Evolutionary conservation across 2,329 filamentous ascomycete genomes (phyloP), one percentile per base, ranked within the genome.

Genomic region (Chalara sp.): DNA sequence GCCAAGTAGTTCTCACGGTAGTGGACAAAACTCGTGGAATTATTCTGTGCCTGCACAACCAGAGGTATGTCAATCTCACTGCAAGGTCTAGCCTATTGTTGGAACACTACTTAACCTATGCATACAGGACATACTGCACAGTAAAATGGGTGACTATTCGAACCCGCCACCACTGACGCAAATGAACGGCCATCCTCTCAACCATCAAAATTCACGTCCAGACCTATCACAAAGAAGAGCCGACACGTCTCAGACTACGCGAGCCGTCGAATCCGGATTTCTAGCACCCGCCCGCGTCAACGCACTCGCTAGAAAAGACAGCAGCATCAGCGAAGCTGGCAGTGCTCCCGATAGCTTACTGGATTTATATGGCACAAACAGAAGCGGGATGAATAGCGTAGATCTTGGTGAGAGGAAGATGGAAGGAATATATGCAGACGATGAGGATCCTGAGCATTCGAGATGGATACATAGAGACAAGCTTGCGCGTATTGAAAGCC

Each of bases 391-490:
- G 13, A 61, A 56, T 48, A 59, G 58, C 43, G 54, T 62, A 41
- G 63, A 65, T 49, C 58, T 54, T 51, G 59, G 54, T 13, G 59
- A 61, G 21, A 50, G 50, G 45, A 63, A 59, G 48, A 48, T 50
- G 33, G 56, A 50, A 11, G 58, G 56, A 6, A 13, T 49, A 40
- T 65, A 61, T 32, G 62, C 63, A 44, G 64, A 70, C 29, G 61
- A 66, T 39, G 64, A 49, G 61, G 70, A 74, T 33, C 70, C 74
- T 33, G 83, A 86, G 54, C 76, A 81, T 54, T 86, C 83, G 32
- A 85, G 88, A 67, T 93, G 88, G 88, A 92, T 93, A 60, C 88
- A 93, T 63, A 76, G 88, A 51, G 88, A 93, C 69, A 92, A 92
- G 69, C 71, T 93, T 54, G 87, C 86, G 49, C 81, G 80, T 63